Evolutionary conservation across 306 rosid species (phyloP).

Genomic region (Spatholobus suberectus): DNA sequence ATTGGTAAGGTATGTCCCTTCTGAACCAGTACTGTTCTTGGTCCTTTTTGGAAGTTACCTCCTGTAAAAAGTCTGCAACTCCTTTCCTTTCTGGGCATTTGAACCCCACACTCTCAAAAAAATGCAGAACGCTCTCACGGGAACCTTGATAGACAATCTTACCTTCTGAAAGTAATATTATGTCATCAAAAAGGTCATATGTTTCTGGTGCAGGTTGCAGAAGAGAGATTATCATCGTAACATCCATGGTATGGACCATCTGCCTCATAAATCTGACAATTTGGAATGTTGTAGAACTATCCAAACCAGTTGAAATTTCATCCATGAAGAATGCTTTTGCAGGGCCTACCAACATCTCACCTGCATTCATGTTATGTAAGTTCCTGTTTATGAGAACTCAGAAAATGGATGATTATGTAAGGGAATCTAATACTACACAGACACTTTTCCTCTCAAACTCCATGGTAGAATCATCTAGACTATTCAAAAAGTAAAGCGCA

Average conservation of each 20-base stretch:
- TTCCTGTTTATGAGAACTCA: not conserved
- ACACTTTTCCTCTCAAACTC: not conserved
- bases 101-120: conserved; percentile 62
- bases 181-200: conserved; percentile 68
- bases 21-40: conserved; percentile 73
- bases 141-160: conserved; percentile 76
- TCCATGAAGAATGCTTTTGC: conserved; percentile 76
- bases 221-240: conserved; percentile 72
- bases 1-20: conserved; percentile 56
- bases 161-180: conserved; percentile 72
- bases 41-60: conserved; percentile 76
- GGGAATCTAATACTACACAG: not conserved
- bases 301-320: conserved; percentile 82
- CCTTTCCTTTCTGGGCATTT: conserved; percentile 79
- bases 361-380: conserved; percentile 41
- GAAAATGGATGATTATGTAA: not conserved
- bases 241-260: conserved; percentile 70
- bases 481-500: not conserved
- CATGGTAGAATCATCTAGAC: not conserved
- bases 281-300: conserved; percentile 76
- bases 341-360: conserved; percentile 80
- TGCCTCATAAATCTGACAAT: conserved; percentile 69
- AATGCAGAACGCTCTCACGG: conserved; percentile 51
- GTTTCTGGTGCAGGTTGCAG: conserved; percentile 83
- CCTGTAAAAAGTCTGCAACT: conserved; percentile 73